Percentiles rank a stretch among this genome's conserved stretches.
Conservation (phyloP, 192 early-diverging fungal species). For the Allomyces macrogynus region DNA sequence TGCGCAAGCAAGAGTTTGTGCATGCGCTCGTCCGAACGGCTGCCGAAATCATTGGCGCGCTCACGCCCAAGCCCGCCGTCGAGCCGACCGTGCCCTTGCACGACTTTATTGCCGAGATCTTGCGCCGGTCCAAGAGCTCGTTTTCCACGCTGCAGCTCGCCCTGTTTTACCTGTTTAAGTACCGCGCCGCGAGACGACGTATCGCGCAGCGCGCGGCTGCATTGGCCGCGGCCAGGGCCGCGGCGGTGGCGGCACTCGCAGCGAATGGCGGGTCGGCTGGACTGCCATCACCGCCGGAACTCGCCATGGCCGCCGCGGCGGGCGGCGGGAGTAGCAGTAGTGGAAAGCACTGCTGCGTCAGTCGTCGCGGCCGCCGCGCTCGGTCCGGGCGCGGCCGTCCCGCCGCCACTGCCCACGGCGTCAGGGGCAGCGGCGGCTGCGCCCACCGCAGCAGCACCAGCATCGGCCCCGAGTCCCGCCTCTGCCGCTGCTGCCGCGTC, state of each 20-base stretch:
- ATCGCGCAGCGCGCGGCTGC: constrained; percentile 12
- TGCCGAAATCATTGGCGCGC: constrained; percentile 41
- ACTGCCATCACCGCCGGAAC: constrained; percentile 8
- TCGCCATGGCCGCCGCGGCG: constrained; percentile 12
- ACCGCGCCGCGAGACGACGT: constrained; percentile 17
- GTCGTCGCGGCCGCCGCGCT: not conserved
- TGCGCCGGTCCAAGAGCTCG: constrained; percentile 50
- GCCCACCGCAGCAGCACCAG: constrained; percentile 5
- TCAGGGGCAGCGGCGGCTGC: constrained; percentile 6
- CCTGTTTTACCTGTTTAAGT: constrained; percentile 44
- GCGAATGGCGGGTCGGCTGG: constrained; percentile 4
- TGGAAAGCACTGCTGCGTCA: too few species aligned
- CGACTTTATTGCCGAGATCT: constrained; percentile 49
- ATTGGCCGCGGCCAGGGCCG: not conserved
- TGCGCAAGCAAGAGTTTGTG: not conserved
- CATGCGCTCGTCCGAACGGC: constrained; percentile 15
- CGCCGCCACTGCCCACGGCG: not conserved
- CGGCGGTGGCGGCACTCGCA: not conserved
- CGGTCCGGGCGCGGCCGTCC: not conserved
- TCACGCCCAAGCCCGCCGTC: constrained; percentile 17
- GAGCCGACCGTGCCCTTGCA: constrained; percentile 29
- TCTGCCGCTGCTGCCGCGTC: too few species aligned
- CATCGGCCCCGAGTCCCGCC: constrained; percentile 11
- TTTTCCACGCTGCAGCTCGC: constrained; percentile 64
- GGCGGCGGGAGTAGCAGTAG: too few species aligned